Percentiles rank a stretch among this genome's conserved stretches.
phyloP scores from a whole-genome alignment of 2,329 filamentous ascomycete genomes.

The Torrubiellomyces zombiae region DNA sequence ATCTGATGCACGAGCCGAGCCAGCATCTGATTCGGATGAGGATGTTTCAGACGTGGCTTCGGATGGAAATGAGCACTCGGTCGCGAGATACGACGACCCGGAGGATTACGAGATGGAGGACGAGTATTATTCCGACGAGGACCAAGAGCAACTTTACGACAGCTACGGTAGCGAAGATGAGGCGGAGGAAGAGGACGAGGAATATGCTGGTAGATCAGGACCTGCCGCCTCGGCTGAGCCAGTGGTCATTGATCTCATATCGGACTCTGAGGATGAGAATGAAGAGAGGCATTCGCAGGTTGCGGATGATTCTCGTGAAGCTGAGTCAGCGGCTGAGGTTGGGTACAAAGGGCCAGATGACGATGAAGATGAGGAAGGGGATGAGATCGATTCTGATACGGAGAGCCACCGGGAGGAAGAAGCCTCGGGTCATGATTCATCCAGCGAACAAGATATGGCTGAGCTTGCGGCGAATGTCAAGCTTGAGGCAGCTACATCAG shows the following conservation, averaged over 20 bases:
- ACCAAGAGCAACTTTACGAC: no score
- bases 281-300: constrained; percentile 11
- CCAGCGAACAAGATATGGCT: background rate
- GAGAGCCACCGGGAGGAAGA: constrained; percentile 2
- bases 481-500: no score
- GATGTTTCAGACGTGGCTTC: no score
- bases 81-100: background rate
- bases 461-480: background rate
- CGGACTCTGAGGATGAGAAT: constrained; percentile 28
- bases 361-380: constrained; percentile 2
- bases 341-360: constrained; percentile 1
- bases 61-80: no score
- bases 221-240: constrained; percentile 14
- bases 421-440: background rate
- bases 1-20: no score
- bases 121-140: no score
- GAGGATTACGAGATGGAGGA: constrained; percentile 1
- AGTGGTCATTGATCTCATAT: constrained; percentile 29
- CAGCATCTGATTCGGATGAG: no score
- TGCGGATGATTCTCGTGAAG: no score
- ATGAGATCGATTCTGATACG: constrained; percentile 2
- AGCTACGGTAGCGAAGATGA: constrained; percentile 5
- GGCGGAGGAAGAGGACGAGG: constrained; percentile 2
- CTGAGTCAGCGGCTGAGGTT: background rate
- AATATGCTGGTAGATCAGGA: constrained; percentile 1